These are phyloP conservation scores for Picea sitchensis DNA, from an alignment of 75 land plant species.

Conservation along the genomic window DNA sequence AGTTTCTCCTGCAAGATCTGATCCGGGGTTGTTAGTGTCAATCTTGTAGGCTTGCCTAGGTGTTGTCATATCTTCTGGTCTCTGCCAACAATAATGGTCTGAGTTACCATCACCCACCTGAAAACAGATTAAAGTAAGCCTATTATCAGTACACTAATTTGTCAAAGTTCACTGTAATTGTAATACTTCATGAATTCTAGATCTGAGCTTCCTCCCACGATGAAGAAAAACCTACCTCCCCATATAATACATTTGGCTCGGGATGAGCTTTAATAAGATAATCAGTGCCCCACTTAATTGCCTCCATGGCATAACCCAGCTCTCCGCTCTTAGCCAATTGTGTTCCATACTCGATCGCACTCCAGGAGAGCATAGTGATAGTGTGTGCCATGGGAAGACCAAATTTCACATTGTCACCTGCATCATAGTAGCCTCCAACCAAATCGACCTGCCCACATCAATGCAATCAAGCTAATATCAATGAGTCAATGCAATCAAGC, in stretches of 20 bases:
- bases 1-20: slow-evolving; percentile 75
- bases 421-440: slow-evolving; percentile 80
- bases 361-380: slow-evolving; percentile 67
- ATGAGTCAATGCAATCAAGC: too few relatives aligned
- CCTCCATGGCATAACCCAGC: slow-evolving; percentile 42
- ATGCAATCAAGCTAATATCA: too few relatives aligned
- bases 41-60: slow-evolving; percentile 43
- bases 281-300: slow-evolving; percentile 73
- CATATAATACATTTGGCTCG: slow-evolving; percentile 55
- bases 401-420: slow-evolving; percentile 85
- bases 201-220: too few relatives aligned
- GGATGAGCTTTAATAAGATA: slow-evolving; percentile 62
- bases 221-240: slow-evolving; percentile 36
- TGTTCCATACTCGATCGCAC: slow-evolving; percentile 44
- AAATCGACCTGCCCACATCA: slow-evolving; percentile 47
- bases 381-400: slow-evolving; percentile 74
- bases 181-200: too few relatives aligned
- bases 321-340: slow-evolving; percentile 34
- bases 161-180: too few relatives aligned
- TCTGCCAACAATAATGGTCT: slow-evolving; percentile 63
- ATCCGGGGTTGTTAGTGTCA: slow-evolving; percentile 43
- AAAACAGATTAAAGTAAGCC: too few relatives aligned
- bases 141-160: too few relatives aligned
- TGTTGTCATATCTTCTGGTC: slow-evolving; percentile 74
- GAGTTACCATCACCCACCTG: slow-evolving; percentile 61